phyloP scores from a whole-genome alignment of 2,329 filamentous ascomycete genomes.

The Ophiosphaerella narmari region DNA sequence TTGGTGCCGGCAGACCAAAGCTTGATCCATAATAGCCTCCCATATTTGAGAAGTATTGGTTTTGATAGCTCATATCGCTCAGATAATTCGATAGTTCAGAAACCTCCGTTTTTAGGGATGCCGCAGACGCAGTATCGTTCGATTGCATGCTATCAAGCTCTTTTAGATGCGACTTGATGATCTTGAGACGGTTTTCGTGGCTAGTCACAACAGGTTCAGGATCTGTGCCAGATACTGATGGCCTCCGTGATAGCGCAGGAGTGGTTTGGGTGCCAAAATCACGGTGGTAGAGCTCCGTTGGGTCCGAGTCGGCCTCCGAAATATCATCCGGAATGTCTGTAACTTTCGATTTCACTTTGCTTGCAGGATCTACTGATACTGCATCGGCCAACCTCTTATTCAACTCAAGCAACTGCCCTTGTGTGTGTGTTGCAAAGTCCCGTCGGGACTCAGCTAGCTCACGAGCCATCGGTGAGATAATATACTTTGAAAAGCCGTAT shows the following conservation, averaged over 20 bases:
- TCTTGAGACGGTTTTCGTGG: constrained; percentile 55
- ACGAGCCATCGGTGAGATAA: constrained; percentile 66
- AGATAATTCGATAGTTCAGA: constrained; percentile 67
- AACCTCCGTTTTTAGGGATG: constrained; percentile 55
- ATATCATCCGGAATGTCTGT: constrained; percentile 43
- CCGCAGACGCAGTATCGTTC: constrained; percentile 57
- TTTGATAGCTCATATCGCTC: constrained; percentile 50
- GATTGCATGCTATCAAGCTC: constrained; percentile 56
- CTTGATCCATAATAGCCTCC: constrained; percentile 41
- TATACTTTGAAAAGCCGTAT: constrained; percentile 72
- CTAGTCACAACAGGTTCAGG: constrained; percentile 35
- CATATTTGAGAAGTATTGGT: constrained; percentile 49
- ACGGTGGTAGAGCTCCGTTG: constrained; percentile 79
- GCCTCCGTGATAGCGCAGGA: constrained; percentile 51
- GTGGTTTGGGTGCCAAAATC: constrained; percentile 81
- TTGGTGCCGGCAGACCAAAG: constrained; percentile 43
- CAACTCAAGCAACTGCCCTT: constrained; percentile 57
- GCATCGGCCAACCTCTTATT: constrained; percentile 62
- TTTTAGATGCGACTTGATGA: constrained; percentile 56
- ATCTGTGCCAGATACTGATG: constrained; percentile 30
- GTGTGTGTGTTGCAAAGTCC: constrained; percentile 59
- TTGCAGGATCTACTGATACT: constrained; percentile 65
- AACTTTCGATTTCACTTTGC: constrained; percentile 30
- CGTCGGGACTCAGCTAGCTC: constrained; percentile 60
- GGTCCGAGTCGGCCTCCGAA: constrained; percentile 62